phyloP scores from a whole-genome alignment of 768 basidiomycete genomes.

The Clitopilus hobsonii region DNA sequence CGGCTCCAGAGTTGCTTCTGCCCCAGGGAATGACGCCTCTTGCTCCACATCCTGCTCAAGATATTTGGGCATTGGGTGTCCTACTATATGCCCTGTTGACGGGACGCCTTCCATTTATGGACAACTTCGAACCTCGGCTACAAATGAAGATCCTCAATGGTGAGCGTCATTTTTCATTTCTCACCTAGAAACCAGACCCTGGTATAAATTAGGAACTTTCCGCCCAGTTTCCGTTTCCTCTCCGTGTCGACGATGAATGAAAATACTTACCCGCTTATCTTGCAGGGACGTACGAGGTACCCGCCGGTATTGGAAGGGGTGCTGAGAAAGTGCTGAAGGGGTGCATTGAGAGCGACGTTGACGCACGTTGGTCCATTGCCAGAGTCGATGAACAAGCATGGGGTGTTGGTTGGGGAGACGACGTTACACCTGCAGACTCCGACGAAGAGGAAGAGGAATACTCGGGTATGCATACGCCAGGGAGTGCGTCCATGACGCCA shows the following conservation, averaged over 20 bases:
- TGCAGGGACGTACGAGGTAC: constrained; percentile 61
- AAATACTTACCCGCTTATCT: constrained; percentile 6
- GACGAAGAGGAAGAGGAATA: constrained; percentile 18
- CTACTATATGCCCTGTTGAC: constrained; percentile 83
- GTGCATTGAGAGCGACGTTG: constrained; percentile 65
- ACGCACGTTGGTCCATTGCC: constrained; percentile 72
- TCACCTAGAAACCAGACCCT: neutral
- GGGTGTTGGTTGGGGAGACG: constrained; percentile 71
- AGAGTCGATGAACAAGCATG: constrained; percentile 79
- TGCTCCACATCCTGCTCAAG: constrained; percentile 68
- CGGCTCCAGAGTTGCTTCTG: constrained; percentile 81
- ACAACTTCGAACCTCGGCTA: constrained; percentile 87
- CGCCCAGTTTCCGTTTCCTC: neutral
- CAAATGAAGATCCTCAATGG: constrained; percentile 91
- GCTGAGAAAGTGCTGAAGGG: constrained; percentile 71
- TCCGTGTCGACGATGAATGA: neutral
- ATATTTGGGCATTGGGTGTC: constrained; percentile 95
- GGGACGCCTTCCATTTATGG: constrained; percentile 81
- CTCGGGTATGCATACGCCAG: constrained; percentile 4
- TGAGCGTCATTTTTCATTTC: constrained; percentile 20
- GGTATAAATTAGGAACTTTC: neutral
- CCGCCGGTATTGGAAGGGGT: constrained; percentile 49
- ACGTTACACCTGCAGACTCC: constrained; percentile 26
- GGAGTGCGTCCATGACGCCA: constrained; percentile 15
- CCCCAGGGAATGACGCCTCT: constrained; percentile 41